Conservation (phyloP, 192 early-diverging fungal genomes). For the Gigaspora rosea region DNA sequence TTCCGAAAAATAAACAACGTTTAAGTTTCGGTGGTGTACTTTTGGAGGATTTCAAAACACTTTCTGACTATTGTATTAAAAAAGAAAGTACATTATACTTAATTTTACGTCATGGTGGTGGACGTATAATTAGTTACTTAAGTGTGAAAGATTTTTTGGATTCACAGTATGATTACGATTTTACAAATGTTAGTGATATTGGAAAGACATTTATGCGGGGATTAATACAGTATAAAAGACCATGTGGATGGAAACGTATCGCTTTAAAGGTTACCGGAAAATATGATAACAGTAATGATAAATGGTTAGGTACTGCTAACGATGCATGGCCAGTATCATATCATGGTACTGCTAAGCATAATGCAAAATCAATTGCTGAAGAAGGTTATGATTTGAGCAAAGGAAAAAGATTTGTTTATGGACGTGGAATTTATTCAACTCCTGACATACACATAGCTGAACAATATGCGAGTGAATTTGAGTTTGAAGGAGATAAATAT, state of each 20-base stretch:
- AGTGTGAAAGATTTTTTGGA: not conserved
- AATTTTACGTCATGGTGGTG: constrained; percentile 66
- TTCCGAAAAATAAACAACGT: constrained; percentile 68
- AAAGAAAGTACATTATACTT: constrained; percentile 67
- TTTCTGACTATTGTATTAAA: constrained; percentile 73
- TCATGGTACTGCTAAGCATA: constrained; percentile 27
- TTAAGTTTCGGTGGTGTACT: constrained; percentile 72
- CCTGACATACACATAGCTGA: not conserved
- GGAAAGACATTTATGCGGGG: not conserved
- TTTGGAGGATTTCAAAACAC: constrained; percentile 61
- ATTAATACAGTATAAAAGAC: not conserved
- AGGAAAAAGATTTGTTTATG: not conserved
- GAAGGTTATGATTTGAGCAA: constrained; percentile 1
- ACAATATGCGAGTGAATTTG: not conserved
- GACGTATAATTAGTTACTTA: not conserved
- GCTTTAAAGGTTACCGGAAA: constrained; percentile 24
- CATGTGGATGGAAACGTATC: constrained; percentile 26
- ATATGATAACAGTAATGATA: constrained; percentile 23
- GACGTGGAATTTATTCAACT: constrained; percentile 8
- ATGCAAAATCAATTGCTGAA: constrained; percentile 24
- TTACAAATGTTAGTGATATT: constrained; percentile 13
- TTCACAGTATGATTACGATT: constrained; percentile 16
- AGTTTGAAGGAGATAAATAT: not conserved
- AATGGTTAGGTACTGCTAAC: constrained; percentile 15
- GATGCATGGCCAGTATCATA: constrained; percentile 22